Evolutionary conservation across 148 eudicot genomes (phyloP).

Genomic region (Rhododendron ovatum): DNA sequence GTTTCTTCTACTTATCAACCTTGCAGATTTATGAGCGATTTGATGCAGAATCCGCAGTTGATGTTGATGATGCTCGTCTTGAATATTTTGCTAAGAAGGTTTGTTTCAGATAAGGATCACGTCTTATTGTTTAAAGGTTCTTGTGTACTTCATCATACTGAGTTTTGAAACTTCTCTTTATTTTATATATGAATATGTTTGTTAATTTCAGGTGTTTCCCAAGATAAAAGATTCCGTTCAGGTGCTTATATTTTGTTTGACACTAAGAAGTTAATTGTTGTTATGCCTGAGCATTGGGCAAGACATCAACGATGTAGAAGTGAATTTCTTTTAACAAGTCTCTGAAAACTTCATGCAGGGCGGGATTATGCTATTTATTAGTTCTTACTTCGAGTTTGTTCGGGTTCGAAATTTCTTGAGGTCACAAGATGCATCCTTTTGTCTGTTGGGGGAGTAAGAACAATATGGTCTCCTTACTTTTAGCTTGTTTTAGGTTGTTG

Average conservation of each 20-base stretch:
- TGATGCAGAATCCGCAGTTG: conserved; percentile 53
- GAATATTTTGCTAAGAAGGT: conserved; percentile 77
- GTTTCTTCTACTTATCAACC: neutral
- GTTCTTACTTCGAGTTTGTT: conserved; percentile 82
- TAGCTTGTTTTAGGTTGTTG: neutral
- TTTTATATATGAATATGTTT: conserved; percentile 6
- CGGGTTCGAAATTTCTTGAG: conserved; percentile 79
- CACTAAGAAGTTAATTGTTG: neutral
- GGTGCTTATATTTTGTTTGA: conserved; percentile 35
- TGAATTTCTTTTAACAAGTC: neutral
- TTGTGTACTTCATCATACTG: neutral
- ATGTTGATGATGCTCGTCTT: conserved; percentile 80
- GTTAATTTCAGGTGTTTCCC: conserved; percentile 74
- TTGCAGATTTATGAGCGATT: conserved; percentile 86
- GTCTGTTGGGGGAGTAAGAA: conserved; percentile 85
- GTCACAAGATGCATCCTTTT: conserved; percentile 78
- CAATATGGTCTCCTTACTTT: neutral
- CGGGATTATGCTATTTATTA: conserved; percentile 77
- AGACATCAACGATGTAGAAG: neutral
- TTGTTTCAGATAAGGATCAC: neutral
- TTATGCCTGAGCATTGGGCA: neutral
- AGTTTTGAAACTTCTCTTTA: neutral
- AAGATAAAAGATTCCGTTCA: conserved; percentile 87
- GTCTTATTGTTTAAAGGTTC: neutral
- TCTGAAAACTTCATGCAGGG: conserved; percentile 42